Evolutionary conservation across 139 green algal genomes (phyloP).

Genomic region (Zygnema cylindricum): DNA sequence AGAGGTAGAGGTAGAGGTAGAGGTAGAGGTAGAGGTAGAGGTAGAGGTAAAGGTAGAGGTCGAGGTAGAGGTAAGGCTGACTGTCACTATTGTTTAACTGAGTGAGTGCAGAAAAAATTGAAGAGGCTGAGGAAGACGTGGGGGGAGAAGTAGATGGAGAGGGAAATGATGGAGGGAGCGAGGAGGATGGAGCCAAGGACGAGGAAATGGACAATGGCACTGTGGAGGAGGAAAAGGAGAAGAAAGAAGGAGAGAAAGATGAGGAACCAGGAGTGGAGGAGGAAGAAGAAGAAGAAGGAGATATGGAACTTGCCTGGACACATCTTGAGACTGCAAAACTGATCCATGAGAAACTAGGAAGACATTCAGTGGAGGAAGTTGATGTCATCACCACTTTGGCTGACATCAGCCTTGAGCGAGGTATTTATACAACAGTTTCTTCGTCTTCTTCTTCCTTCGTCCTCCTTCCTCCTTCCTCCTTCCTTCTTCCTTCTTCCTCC

Average conservation of each 20-base stretch:
- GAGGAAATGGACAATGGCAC: conserved; percentile 78
- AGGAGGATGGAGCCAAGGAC: conserved; percentile 51
- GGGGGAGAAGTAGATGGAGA: background rate
- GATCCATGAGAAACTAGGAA: conserved; percentile 54
- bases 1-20: no score
- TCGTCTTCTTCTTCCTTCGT: no score
- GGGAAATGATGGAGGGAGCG: background rate
- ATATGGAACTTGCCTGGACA: conserved; percentile 79
- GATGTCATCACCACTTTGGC: conserved; percentile 56
- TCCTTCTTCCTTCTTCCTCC: no score
- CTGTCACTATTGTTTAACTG: background rate
- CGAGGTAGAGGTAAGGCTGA: background rate
- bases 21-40: no score
- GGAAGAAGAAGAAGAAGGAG: conserved; percentile 62
- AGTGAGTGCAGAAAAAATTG: conserved; percentile 1
- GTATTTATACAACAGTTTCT: no score
- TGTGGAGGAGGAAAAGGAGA: conserved; percentile 5
- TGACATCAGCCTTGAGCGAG: conserved; percentile 56
- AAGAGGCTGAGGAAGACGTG: background rate
- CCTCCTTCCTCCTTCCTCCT: no score
- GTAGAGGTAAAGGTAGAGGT: no score
- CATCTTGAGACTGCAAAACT: conserved; percentile 65
- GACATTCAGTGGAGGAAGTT: conserved; percentile 50
- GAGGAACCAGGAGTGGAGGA: conserved; percentile 50
- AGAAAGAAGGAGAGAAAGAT: conserved; percentile 37